A percentile compares a stretch with the other conserved stretches of the same genome.
These are phyloP conservation scores for Prunus yedoensis DNA, from an alignment of 331 rosid species.

Conservation along the genomic window DNA sequence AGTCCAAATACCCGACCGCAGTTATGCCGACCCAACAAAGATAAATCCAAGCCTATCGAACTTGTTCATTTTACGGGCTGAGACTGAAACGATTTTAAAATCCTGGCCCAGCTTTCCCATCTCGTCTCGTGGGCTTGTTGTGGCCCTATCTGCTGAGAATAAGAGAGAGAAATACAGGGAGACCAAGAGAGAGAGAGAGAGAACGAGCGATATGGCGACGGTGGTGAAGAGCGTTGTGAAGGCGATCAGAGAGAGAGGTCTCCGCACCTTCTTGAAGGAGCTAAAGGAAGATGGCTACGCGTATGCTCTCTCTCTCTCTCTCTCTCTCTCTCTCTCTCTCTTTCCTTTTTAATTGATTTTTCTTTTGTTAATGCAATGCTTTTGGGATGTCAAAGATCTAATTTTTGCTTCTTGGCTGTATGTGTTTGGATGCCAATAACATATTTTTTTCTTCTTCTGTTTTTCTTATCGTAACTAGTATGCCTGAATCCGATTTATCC, in stretches of 20 bases:
- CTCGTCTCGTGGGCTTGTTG: background rate
- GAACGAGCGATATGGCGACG: slow-evolving; percentile 60
- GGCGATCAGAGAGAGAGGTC: slow-evolving; percentile 76
- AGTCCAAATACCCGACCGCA: background rate
- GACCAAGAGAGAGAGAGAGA: background rate
- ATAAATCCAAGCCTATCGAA: background rate
- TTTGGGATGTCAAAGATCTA: slow-evolving; percentile 17
- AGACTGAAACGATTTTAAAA: background rate
- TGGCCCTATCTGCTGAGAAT: background rate
- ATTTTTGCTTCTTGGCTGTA: too few species aligned
- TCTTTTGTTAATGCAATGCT: background rate
- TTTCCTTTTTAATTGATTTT: background rate
- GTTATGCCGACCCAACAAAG: background rate
- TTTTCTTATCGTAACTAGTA: too few species aligned
- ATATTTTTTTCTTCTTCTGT: too few species aligned
- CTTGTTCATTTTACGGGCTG: background rate
- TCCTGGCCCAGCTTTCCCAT: background rate
- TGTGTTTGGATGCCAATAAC: too few species aligned
- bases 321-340: background rate
- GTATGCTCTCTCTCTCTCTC: slow-evolving; percentile 33
- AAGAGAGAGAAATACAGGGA: background rate
- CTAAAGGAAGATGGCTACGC: slow-evolving; percentile 82
- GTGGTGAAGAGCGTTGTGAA: slow-evolving; percentile 65
- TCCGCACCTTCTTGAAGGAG: slow-evolving; percentile 54
- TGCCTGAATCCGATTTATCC: too few species aligned